phyloP scores from a whole-genome alignment of 225 moss, liverwort and hornwort species.

The Pseudoscleropodium purum region DNA sequence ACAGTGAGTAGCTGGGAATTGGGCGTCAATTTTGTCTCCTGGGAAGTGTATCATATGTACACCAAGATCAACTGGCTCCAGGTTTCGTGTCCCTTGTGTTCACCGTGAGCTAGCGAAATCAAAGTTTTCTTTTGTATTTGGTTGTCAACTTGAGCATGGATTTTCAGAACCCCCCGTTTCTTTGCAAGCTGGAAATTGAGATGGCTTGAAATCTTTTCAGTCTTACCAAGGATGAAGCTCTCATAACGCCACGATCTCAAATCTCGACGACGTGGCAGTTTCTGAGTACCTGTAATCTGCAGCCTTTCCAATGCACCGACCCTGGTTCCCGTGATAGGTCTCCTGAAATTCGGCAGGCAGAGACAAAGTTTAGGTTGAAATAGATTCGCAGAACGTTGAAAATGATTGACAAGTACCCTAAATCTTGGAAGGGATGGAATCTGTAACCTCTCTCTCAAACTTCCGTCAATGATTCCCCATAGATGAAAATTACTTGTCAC shows the following conservation, averaged over 20 bases:
- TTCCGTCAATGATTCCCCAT: not conserved
- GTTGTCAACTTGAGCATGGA: not conserved
- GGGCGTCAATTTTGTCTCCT: not conserved
- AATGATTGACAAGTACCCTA: not conserved
- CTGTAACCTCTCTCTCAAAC: not conserved
- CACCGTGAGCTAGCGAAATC: not conserved
- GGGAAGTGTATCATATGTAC: constrained; percentile 1
- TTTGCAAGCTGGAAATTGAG: no score
- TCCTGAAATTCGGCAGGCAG: not conserved
- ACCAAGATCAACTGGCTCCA: not conserved
- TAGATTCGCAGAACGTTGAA: not conserved
- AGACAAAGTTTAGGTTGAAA: not conserved
- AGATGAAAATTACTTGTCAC: not conserved
- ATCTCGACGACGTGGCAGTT: not conserved
- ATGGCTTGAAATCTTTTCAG: no score
- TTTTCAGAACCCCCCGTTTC: not conserved
- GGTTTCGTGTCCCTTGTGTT: not conserved
- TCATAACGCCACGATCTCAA: not conserved
- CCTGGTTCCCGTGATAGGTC: not conserved
- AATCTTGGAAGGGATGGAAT: not conserved
- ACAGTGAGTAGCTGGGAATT: constrained; percentile 19
- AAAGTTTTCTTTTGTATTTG: not conserved
- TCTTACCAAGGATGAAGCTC: no score
- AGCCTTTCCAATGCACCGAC: not conserved
- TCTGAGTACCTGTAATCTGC: not conserved